phyloP scores from a whole-genome alignment of 108 stramenopile genomes.

The Cylindrotheca fusiformis region DNA sequence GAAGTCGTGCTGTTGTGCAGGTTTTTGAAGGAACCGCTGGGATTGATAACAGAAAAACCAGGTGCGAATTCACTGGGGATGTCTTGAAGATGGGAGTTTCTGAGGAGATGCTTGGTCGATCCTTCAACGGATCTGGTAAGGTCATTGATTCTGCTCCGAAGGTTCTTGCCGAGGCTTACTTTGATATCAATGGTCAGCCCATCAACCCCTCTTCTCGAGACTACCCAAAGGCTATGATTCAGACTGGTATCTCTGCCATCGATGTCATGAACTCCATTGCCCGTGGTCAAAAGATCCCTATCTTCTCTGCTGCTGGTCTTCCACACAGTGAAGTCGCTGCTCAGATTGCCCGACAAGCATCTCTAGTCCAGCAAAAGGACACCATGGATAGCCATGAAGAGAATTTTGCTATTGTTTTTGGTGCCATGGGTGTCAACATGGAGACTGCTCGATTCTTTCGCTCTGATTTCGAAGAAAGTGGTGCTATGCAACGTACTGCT shows the following conservation, averaged over 20 bases:
- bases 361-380: slow-evolving; percentile 96
- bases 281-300: slow-evolving; percentile 99
- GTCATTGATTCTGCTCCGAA: slow-evolving; percentile 97
- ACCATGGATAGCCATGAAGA: slow-evolving; percentile 96
- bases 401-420: slow-evolving; percentile 99
- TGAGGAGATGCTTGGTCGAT: slow-evolving; percentile 98
- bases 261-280: slow-evolving; percentile 99
- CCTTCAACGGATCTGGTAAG: slow-evolving; percentile 99
- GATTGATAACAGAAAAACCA: slow-evolving; percentile 98
- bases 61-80: slow-evolving; percentile 97
- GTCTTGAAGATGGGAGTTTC: slow-evolving; percentile 98
- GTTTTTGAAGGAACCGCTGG: slow-evolving; percentile 99
- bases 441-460: slow-evolving; percentile 99
- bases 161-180: slow-evolving; percentile 98
- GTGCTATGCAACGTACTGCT: slow-evolving; percentile 98
- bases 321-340: slow-evolving; percentile 99
- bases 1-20: slow-evolving; percentile 97
- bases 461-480: slow-evolving; percentile 98
- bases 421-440: slow-evolving; percentile 99
- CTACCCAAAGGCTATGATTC: slow-evolving; percentile 99
- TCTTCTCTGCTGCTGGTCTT: slow-evolving; percentile 99
- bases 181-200: slow-evolving; percentile 99
- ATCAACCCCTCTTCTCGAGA: slow-evolving; percentile 99
- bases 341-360: slow-evolving; percentile 99
- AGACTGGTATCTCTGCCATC: slow-evolving; percentile 99